A percentile compares a stretch with the other conserved stretches of the same genome.
Conservation (phyloP, 441 rosid species). For the Biscutella auriculata region DNA sequence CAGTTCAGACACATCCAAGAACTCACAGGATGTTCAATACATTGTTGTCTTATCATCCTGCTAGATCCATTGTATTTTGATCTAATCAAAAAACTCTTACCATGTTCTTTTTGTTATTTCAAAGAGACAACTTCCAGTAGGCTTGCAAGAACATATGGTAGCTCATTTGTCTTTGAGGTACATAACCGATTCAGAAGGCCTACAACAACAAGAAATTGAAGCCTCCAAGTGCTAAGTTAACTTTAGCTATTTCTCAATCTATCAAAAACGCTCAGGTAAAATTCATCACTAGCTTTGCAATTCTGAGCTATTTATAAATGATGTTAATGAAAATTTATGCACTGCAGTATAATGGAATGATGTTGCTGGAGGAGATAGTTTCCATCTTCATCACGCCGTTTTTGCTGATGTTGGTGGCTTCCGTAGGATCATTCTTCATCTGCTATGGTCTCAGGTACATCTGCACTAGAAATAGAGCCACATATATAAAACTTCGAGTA, state of each 20-base stretch:
- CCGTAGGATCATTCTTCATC: no score
- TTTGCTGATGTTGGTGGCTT: conserved; percentile 74
- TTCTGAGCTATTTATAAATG: no score
- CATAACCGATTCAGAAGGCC: conserved; percentile 76
- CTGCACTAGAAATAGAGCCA: not conserved
- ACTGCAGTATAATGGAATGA: conserved; percentile 89
- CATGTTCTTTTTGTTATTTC: not conserved
- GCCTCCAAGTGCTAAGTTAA: no score
- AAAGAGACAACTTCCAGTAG: conserved; percentile 74
- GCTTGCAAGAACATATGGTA: conserved; percentile 81
- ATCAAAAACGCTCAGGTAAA: no score
- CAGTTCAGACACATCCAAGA: not conserved
- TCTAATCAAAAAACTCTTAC: no score
- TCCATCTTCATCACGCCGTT: conserved; percentile 93
- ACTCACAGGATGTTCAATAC: not conserved
- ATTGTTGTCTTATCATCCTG: not conserved
- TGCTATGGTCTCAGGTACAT: no score
- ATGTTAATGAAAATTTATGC: not conserved
- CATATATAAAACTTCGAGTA: no score
- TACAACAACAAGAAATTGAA: conserved; percentile 81
- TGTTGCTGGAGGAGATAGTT: conserved; percentile 94
- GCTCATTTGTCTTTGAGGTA: conserved; percentile 70
- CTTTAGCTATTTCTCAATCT: no score
- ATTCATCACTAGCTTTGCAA: no score
- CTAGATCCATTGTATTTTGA: not conserved